A percentile compares a stretch with the other conserved stretches of the same genome.
phyloP scores from a whole-genome alignment of 2,329 filamentous ascomycete genomes.

The Chrysoporthe cubensis region DNA sequence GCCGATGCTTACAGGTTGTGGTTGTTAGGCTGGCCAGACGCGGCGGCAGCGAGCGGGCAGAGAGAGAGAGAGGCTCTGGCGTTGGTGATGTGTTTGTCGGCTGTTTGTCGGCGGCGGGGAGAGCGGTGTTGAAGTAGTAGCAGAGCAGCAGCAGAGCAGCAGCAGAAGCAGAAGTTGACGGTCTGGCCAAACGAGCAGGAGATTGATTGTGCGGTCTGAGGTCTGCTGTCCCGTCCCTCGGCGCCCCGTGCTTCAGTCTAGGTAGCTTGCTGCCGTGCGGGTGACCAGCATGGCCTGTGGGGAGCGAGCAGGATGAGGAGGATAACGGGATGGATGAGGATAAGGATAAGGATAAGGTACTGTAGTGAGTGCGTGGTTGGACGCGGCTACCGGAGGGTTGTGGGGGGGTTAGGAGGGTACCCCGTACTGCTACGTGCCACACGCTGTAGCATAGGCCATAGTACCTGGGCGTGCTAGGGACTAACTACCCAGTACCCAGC shows the following conservation, averaged over 20 bases:
- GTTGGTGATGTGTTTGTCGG: too few relatives aligned
- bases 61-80: too few relatives aligned
- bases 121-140: too few relatives aligned
- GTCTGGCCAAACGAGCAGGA: background rate
- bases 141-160: background rate
- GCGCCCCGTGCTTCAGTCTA: background rate
- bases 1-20: background rate
- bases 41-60: too few relatives aligned
- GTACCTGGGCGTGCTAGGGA: background rate
- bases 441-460: background rate
- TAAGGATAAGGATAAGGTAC: slow-evolving; percentile 3
- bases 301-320: background rate
- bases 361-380: background rate
- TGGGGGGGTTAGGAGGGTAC: background rate
- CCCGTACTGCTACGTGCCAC: background rate
- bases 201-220: background rate
- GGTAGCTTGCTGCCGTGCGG: background rate
- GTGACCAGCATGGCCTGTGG: background rate
- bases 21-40: too few relatives aligned
- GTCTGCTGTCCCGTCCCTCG: background rate
- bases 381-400: background rate
- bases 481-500: too few relatives aligned
- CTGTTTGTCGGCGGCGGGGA: too few relatives aligned
- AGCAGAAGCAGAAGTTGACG: too few relatives aligned
- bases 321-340: background rate